These are phyloP conservation scores for Podospora bellae-mahoneyi DNA, from an alignment of 495 filamentous ascomycete species.

Conservation along the genomic window DNA sequence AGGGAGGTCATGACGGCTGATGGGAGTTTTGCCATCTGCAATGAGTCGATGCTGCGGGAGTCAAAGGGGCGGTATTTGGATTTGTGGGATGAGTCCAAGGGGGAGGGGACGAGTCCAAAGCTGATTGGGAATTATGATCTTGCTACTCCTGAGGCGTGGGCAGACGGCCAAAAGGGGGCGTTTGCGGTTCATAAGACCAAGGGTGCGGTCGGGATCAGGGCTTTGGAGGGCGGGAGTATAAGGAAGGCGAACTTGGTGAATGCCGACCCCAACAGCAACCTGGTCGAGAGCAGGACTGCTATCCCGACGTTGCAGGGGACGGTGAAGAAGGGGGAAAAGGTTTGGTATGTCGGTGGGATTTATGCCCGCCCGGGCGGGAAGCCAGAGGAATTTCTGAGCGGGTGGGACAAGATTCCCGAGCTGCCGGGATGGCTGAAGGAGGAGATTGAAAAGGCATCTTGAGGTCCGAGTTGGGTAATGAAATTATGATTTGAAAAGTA, in stretches of 20 bases:
- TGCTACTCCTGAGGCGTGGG: slow-evolving; percentile 56
- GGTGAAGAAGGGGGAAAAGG: slow-evolving; percentile 42
- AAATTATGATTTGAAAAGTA: neutral
- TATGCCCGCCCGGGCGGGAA: slow-evolving; percentile 47
- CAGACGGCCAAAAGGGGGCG: slow-evolving; percentile 47
- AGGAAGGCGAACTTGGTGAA: slow-evolving; percentile 60
- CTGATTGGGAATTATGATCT: slow-evolving; percentile 56
- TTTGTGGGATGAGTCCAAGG: slow-evolving; percentile 41
- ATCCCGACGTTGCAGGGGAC: slow-evolving; percentile 62
- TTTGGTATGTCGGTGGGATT: slow-evolving; percentile 50
- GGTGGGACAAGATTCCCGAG: slow-evolving; percentile 53
- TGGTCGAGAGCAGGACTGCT: slow-evolving; percentile 65
- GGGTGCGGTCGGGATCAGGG: slow-evolving; percentile 68
- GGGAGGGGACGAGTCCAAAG: slow-evolving; percentile 49
- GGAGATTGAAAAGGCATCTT: slow-evolving; percentile 35
- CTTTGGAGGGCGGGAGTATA: slow-evolving; percentile 29
- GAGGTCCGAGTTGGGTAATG: neutral
- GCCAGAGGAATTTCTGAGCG: slow-evolving; percentile 44
- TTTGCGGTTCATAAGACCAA: slow-evolving; percentile 55
- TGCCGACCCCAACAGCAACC: slow-evolving; percentile 74
- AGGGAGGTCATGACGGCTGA: slow-evolving; percentile 65
- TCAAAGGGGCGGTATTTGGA: slow-evolving; percentile 57
- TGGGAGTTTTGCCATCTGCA: slow-evolving; percentile 67
- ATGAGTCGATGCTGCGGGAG: slow-evolving; percentile 43
- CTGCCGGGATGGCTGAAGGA: slow-evolving; percentile 55